A percentile compares a stretch with the other conserved stretches of the same genome.
phyloP scores from a whole-genome alignment of 306 rosid species.

The Lotus japonicus region DNA sequence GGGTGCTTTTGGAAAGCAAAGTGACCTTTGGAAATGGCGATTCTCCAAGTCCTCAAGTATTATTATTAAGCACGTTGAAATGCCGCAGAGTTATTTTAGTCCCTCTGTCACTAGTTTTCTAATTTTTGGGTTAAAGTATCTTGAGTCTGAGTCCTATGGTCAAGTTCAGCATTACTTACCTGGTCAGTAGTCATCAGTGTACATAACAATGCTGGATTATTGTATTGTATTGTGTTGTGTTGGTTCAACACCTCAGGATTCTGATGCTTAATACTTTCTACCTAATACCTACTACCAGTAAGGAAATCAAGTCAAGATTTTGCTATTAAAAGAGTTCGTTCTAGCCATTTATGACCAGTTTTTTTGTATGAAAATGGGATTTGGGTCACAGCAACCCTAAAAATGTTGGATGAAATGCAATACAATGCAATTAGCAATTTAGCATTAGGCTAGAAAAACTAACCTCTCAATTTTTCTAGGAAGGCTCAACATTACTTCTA shows the following conservation, averaged over 20 bases:
- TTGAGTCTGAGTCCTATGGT: not conserved
- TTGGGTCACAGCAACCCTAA: not conserved
- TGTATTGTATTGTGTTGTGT: not conserved
- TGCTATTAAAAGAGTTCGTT: not conserved
- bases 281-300: conserved; percentile 6
- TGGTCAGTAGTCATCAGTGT: not conserved
- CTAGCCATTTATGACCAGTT: not conserved
- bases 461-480: not conserved
- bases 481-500: not conserved
- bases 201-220: too few species aligned
- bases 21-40: too few species aligned
- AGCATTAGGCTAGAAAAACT: not conserved
- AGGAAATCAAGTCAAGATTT: not conserved
- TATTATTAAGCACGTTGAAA: too few species aligned
- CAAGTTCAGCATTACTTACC: conserved; percentile 8
- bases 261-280: not conserved
- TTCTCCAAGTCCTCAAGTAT: too few species aligned
- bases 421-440: too few species aligned
- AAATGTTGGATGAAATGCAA: conserved; percentile 4
- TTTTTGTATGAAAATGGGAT: not conserved
- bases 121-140: not conserved
- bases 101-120: not conserved
- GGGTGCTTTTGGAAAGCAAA: too few species aligned
- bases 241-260: conserved; percentile 5
- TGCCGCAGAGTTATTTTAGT: not conserved